Evolutionary conservation across 495 filamentous ascomycete genomes (phyloP).

Genomic region (Hypoxylon lenormandii): DNA sequence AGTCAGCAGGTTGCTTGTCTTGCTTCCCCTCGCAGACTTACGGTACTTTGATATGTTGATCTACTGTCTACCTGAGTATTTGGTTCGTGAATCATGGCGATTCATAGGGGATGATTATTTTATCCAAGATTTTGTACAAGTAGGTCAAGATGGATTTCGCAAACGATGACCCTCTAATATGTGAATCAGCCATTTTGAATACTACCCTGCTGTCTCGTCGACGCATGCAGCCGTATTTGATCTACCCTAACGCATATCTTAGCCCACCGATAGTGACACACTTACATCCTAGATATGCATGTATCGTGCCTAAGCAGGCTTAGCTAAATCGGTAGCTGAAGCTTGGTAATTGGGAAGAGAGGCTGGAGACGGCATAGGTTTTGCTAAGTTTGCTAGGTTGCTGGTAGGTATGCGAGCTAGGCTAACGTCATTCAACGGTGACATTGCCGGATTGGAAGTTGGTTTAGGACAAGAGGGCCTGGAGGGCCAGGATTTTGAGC

Average conservation of each 20-base stretch:
- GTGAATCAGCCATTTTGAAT: conserved; percentile 19
- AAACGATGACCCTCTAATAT: conserved; percentile 16
- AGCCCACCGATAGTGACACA: conserved; percentile 12
- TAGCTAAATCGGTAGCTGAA: conserved; percentile 40
- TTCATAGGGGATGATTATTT: conserved; percentile 3
- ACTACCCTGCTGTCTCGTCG: conserved; percentile 23
- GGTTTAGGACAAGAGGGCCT: too few relatives aligned
- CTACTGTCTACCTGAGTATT: conserved; percentile 18
- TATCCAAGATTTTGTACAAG: conserved; percentile 5
- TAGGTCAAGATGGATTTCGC: background rate
- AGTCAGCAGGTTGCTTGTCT: conserved; percentile 17
- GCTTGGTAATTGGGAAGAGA: conserved; percentile 43
- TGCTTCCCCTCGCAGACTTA: conserved; percentile 27
- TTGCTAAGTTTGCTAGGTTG: background rate
- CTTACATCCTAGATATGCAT: conserved; percentile 2
- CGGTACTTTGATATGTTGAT: conserved; percentile 14
- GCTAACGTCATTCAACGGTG: conserved; percentile 41
- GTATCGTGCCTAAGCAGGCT: conserved; percentile 16
- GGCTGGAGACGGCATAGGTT: background rate
- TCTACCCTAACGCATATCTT: conserved; percentile 15
- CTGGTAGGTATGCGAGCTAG: conserved; percentile 26
- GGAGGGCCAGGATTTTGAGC: conserved; percentile 17
- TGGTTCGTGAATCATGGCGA: background rate
- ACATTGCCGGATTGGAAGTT: conserved; percentile 29
- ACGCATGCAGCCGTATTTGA: conserved; percentile 35